These are phyloP conservation scores for Pythium vanterpoolii DNA, from an alignment of 352 stramenopile genomes.

Conservation along the genomic window DNA sequence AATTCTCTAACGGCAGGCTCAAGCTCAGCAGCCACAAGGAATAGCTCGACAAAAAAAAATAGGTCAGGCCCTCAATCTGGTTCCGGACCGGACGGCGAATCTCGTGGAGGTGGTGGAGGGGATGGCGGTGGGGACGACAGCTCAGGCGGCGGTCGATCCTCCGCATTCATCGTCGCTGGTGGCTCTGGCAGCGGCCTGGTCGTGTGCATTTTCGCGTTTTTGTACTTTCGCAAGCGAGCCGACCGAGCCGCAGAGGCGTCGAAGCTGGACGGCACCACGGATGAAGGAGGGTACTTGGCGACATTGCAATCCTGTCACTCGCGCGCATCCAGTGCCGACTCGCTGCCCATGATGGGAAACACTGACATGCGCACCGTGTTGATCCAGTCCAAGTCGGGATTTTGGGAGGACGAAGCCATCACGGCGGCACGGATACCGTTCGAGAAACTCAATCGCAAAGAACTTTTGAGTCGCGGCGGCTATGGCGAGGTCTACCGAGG, in stretches of 20 bases:
- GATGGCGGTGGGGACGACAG: background rate
- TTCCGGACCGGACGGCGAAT: background rate
- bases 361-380: background rate
- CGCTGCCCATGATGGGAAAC: slow-evolving; percentile 1
- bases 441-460: slow-evolving; percentile 35
- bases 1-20: background rate
- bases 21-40: background rate
- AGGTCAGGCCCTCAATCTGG: background rate
- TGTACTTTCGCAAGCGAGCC: slow-evolving; percentile 10
- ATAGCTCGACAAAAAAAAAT: slow-evolving; percentile 1
- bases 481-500: slow-evolving; percentile 51
- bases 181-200: background rate
- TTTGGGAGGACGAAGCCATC: slow-evolving; percentile 18
- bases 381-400: background rate
- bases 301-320: slow-evolving; percentile 4
- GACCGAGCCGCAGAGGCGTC: background rate
- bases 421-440: slow-evolving; percentile 36
- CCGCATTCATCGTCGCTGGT: background rate
- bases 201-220: background rate
- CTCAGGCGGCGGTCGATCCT: background rate
- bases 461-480: slow-evolving; percentile 42
- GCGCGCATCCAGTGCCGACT: slow-evolving; percentile 1
- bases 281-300: background rate
- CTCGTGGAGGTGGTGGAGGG: background rate
- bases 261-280: background rate